Conservation (phyloP, 164 flowering plant species). For the Chimonanthus praecox region DNA sequence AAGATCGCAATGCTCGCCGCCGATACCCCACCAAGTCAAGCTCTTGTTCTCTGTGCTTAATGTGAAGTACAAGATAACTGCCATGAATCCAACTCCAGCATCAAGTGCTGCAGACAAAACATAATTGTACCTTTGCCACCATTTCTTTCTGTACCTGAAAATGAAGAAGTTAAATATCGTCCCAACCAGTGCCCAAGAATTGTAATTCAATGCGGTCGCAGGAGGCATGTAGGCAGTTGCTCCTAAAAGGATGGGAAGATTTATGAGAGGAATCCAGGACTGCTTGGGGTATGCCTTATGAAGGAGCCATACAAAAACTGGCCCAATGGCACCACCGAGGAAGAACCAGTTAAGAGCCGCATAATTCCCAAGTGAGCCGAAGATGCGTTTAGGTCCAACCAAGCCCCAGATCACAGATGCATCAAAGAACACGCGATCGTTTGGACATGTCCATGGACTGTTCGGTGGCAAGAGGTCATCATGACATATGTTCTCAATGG, state of each 20-base stretch:
- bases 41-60: constrained; percentile 43
- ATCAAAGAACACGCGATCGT: constrained; percentile 83
- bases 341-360: constrained; percentile 84
- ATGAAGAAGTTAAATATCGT: constrained; percentile 81
- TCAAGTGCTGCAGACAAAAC: constrained; percentile 87
- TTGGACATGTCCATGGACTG: constrained; percentile 84
- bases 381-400: constrained; percentile 78
- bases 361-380: constrained; percentile 66
- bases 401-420: constrained; percentile 96
- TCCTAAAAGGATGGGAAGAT: constrained; percentile 83
- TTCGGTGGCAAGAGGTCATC: constrained; percentile 38
- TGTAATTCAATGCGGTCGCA: constrained; percentile 76
- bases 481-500: constrained; percentile 59
- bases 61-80: constrained; percentile 58
- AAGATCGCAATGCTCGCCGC: constrained; percentile 68
- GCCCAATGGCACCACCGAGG: constrained; percentile 77
- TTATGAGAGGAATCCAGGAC: constrained; percentile 80
- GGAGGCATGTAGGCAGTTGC: constrained; percentile 84
- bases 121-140: constrained; percentile 95
- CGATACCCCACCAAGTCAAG: constrained; percentile 76
- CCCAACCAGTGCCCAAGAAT: constrained; percentile 71
- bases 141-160: constrained; percentile 66
- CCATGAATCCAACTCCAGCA: constrained; percentile 94
- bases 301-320: constrained; percentile 64
- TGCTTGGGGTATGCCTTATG: constrained; percentile 75